These are phyloP conservation scores for Chimonanthus salicifolius DNA, from an alignment of 164 flowering plant genomes.

Conservation along the genomic window DNA sequence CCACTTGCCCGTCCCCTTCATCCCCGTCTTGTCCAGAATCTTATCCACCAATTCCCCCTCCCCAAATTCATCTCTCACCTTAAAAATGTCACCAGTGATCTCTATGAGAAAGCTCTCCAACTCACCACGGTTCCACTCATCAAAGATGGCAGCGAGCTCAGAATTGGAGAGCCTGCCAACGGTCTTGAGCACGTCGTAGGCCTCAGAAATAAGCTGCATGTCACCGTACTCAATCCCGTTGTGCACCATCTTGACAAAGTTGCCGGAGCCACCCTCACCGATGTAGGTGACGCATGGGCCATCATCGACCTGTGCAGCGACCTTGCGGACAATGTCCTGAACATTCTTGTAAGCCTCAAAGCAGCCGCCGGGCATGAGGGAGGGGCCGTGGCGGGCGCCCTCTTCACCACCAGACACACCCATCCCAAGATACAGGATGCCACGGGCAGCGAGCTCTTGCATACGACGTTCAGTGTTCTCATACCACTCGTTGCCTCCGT, in stretches of 20 bases:
- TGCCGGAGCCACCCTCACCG: slow-evolving; percentile 36
- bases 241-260: too few species aligned
- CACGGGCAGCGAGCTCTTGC: slow-evolving; percentile 11
- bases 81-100: slow-evolving; percentile 39
- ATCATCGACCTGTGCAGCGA: slow-evolving; percentile 44
- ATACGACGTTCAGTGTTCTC: slow-evolving; percentile 37
- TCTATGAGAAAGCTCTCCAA: slow-evolving; percentile 16
- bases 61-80: slow-evolving; percentile 29
- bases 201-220: slow-evolving; percentile 36
- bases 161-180: slow-evolving; percentile 29
- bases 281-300: slow-evolving; percentile 50
- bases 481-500: slow-evolving; percentile 45
- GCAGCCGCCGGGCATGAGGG: slow-evolving; percentile 50
- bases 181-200: slow-evolving; percentile 34
- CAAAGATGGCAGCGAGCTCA: slow-evolving; percentile 20
- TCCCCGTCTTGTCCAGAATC: slow-evolving; percentile 44
- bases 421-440: slow-evolving; percentile 35
- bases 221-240: slow-evolving; percentile 8
- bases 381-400: too few species aligned
- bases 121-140: background rate
- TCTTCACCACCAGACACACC: slow-evolving; percentile 33
- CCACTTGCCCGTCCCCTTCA: slow-evolving; percentile 37
- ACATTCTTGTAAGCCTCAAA: slow-evolving; percentile 35
- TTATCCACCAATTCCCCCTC: slow-evolving; percentile 39
- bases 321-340: slow-evolving; percentile 28